Conservation (phyloP, 2,329 filamentous ascomycete species). For the Colletotrichum gigasporum region DNA sequence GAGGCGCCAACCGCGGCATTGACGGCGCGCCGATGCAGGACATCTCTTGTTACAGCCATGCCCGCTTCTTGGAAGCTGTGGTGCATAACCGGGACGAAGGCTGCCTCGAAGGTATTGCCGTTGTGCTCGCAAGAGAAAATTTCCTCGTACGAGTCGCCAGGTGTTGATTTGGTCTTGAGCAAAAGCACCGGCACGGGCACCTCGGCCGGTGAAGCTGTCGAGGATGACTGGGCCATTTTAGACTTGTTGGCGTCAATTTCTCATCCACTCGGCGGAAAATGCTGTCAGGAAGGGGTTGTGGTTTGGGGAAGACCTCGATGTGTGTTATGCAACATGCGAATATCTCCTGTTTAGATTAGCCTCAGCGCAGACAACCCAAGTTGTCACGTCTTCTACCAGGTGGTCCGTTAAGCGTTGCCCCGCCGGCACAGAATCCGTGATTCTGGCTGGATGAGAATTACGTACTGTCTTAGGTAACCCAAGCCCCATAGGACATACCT, state of each 20-base stretch:
- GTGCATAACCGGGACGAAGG: slow-evolving; percentile 81
- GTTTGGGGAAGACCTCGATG: too few relatives aligned
- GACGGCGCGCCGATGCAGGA: slow-evolving; percentile 58
- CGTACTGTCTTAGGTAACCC: slow-evolving; percentile 12
- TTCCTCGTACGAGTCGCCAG: slow-evolving; percentile 77
- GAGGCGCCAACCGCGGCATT: slow-evolving; percentile 43
- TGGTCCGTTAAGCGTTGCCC: background rate
- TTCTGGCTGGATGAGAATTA: slow-evolving; percentile 2
- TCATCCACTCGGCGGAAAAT: too few relatives aligned
- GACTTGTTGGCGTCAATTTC: too few relatives aligned
- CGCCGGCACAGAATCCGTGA: background rate
- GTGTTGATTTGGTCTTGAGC: slow-evolving; percentile 80
- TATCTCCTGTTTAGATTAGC: too few relatives aligned
- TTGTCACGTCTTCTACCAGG: background rate
- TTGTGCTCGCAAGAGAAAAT: slow-evolving; percentile 61
- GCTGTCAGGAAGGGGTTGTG: too few relatives aligned
- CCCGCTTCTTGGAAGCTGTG: slow-evolving; percentile 73
- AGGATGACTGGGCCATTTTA: slow-evolving; percentile 19
- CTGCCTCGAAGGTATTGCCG: slow-evolving; percentile 63
- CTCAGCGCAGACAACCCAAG: too few relatives aligned
- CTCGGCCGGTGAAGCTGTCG: slow-evolving; percentile 26
- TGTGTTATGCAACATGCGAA: too few relatives aligned
- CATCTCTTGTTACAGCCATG: slow-evolving; percentile 59
- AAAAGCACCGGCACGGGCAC: slow-evolving; percentile 75
- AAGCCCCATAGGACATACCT: too few relatives aligned